phyloP scores from a whole-genome alignment of 2,329 filamentous ascomycete genomes.

The Nectriaceae sp. region DNA sequence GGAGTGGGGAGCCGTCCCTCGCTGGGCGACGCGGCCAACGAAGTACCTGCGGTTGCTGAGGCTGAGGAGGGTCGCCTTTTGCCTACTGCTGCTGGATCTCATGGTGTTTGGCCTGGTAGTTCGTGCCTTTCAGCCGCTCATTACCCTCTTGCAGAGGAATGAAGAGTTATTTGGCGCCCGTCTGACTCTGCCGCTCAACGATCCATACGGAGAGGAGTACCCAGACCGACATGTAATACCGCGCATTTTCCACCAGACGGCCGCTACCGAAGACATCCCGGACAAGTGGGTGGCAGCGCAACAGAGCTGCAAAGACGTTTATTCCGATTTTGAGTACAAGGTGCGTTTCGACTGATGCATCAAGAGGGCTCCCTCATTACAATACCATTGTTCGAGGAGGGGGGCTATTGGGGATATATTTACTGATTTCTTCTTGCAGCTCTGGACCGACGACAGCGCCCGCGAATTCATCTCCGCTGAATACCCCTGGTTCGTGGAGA shows the following conservation, averaged over 20 bases:
- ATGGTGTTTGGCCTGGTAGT: slow-evolving; percentile 65
- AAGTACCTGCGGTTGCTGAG: slow-evolving; percentile 24
- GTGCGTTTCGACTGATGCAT: slow-evolving; percentile 49
- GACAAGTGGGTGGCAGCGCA: slow-evolving; percentile 66
- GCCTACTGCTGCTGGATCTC: slow-evolving; percentile 62
- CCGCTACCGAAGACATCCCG: slow-evolving; percentile 65
- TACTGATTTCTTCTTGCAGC: no score
- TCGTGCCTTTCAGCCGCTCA: slow-evolving; percentile 69
- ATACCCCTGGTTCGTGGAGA: slow-evolving; percentile 72
- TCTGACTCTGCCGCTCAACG: slow-evolving; percentile 19
- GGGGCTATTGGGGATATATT: background rate
- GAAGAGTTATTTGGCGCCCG: slow-evolving; percentile 33
- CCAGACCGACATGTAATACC: slow-evolving; percentile 71
- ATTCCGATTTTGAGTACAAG: slow-evolving; percentile 74
- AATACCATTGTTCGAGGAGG: background rate
- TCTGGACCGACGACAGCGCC: slow-evolving; percentile 71
- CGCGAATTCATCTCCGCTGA: slow-evolving; percentile 68
- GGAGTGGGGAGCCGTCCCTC: slow-evolving; percentile 16
- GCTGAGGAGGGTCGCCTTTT: slow-evolving; percentile 46
- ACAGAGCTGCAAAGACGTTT: slow-evolving; percentile 65
- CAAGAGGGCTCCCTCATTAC: no score
- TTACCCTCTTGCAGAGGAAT: slow-evolving; percentile 62
- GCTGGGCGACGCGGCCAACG: slow-evolving; percentile 20
- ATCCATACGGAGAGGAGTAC: slow-evolving; percentile 65
- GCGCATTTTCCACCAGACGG: slow-evolving; percentile 74